These are phyloP conservation scores for Alternaria longipes DNA, from an alignment of 2,329 filamentous ascomycete genomes.

Conservation along the genomic window DNA sequence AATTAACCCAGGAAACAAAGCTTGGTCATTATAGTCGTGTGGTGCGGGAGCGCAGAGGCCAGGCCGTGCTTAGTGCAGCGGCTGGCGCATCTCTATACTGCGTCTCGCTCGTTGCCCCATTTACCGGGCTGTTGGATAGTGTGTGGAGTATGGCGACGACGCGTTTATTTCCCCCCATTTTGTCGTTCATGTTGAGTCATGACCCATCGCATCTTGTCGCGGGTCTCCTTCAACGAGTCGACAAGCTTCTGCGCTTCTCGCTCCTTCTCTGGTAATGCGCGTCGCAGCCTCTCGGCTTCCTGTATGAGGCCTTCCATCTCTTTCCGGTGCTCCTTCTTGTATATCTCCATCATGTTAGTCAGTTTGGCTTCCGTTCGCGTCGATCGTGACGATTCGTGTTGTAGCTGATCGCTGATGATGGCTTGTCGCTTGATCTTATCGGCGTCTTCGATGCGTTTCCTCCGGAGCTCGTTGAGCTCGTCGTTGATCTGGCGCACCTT, in stretches of 20 bases:
- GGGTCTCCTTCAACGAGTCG: constrained; percentile 66
- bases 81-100: not conserved
- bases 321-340: constrained; percentile 72
- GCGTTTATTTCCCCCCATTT: constrained; percentile 9
- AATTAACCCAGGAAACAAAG: constrained; percentile 25
- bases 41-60: not conserved
- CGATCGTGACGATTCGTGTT: constrained; percentile 71
- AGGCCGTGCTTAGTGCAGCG: not conserved
- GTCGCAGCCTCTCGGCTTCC: constrained; percentile 65
- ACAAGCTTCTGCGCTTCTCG: constrained; percentile 68
- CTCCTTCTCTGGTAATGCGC: constrained; percentile 64
- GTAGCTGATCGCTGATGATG: constrained; percentile 77
- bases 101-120: constrained; percentile 2
- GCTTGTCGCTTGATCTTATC: constrained; percentile 62
- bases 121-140: constrained; percentile 1
- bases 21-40: constrained; percentile 33
- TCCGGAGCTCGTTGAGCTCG: constrained; percentile 43
- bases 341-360: constrained; percentile 66
- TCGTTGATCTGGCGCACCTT: constrained; percentile 64
- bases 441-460: constrained; percentile 40
- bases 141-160: not conserved
- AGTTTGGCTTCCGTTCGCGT: constrained; percentile 71
- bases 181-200: constrained; percentile 55
- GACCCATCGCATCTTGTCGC: constrained; percentile 77
- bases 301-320: constrained; percentile 67